Evolutionary conservation across 1,139 yeast genomes (phyloP).

Genomic region (Diutina scorzettiae): DNA sequence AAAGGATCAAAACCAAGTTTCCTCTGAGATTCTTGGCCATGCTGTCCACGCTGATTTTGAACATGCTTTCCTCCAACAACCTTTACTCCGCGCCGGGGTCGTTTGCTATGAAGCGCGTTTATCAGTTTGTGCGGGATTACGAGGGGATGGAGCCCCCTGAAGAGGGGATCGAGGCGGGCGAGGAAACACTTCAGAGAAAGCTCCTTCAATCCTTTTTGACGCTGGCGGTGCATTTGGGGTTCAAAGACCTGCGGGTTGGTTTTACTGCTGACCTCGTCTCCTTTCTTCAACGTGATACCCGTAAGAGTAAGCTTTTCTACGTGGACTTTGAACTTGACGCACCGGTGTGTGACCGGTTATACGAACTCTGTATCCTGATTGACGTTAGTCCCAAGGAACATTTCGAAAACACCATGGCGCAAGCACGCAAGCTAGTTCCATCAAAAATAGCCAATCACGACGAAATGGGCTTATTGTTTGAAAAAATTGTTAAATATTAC

Average conservation of each 20-base stretch:
- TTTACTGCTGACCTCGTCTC: slow-evolving; percentile 17
- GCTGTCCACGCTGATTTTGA: slow-evolving; percentile 44
- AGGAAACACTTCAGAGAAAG: slow-evolving; percentile 35
- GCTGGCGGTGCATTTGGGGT: neutral
- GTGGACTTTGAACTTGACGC: slow-evolving; percentile 12
- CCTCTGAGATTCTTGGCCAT: slow-evolving; percentile 72
- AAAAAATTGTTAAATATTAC: slow-evolving; percentile 22
- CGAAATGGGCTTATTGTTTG: slow-evolving; percentile 23
- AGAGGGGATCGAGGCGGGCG: slow-evolving; percentile 18
- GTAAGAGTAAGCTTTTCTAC: slow-evolving; percentile 10
- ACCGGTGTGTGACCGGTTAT: slow-evolving; percentile 29
- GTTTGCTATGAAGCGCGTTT: slow-evolving; percentile 49
- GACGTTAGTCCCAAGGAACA: slow-evolving; percentile 44
- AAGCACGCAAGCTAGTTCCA: neutral
- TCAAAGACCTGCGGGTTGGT: slow-evolving; percentile 11
- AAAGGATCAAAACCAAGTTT: slow-evolving; percentile 44
- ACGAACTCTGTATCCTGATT: slow-evolving; percentile 43
- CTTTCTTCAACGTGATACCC: slow-evolving; percentile 11
- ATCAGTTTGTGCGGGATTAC: slow-evolving; percentile 57
- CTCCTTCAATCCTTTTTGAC: slow-evolving; percentile 16
- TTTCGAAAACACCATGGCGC: slow-evolving; percentile 19
- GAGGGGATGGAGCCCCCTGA: slow-evolving; percentile 33
- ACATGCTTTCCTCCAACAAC: slow-evolving; percentile 14
- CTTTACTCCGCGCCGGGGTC: neutral
- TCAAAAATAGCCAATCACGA: slow-evolving; percentile 8